These are phyloP conservation scores for Hypoxylon sp. DNA, from an alignment of 2,329 filamentous ascomycete species.

Conservation along the genomic window DNA sequence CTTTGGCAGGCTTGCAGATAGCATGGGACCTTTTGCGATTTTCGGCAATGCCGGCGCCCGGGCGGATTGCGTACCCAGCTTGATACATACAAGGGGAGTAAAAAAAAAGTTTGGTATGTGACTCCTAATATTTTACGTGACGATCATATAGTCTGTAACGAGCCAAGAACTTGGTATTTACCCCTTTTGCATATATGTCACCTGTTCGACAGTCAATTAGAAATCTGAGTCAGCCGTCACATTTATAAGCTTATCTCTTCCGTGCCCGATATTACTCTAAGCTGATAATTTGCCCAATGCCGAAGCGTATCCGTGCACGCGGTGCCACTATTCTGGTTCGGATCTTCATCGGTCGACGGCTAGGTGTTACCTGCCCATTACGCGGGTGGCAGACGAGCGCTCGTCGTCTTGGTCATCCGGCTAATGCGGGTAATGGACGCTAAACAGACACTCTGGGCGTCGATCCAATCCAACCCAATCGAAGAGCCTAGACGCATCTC, in stretches of 20 bases:
- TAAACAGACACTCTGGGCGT: neutral
- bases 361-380: neutral
- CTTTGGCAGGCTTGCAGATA: neutral
- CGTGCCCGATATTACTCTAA: neutral
- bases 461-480: neutral
- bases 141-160: neutral
- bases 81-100: neutral
- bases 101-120: neutral
- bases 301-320: neutral
- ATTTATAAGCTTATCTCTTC: conserved; percentile 2
- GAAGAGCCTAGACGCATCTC: neutral
- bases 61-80: neutral
- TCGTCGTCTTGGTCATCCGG: neutral
- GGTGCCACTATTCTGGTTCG: neutral
- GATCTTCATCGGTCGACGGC: conserved; percentile 2
- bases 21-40: neutral
- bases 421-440: neutral
- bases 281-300: neutral
- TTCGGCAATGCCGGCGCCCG: neutral
- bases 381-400: neutral
- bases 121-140: neutral
- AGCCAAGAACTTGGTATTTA: neutral
- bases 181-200: neutral
- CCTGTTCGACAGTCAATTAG: neutral
- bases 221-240: neutral